These are phyloP conservation scores for Fonsecaea erecta DNA, from an alignment of 2,329 filamentous ascomycete species.

Conservation along the genomic window DNA sequence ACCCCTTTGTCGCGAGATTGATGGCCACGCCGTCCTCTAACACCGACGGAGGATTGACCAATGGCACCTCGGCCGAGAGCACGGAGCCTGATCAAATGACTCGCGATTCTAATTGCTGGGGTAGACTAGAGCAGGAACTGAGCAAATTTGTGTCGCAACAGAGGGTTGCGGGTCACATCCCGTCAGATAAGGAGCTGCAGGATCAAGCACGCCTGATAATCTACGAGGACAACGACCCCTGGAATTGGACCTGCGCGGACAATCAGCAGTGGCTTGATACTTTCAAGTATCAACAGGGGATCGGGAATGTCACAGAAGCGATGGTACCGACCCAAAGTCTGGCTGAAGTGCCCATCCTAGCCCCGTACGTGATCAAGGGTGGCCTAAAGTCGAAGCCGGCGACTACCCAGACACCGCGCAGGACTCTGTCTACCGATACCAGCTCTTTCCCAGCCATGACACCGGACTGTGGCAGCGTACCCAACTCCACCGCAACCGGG, in stretches of 20 bases:
- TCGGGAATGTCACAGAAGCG: slow-evolving; percentile 38
- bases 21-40: slow-evolving; percentile 23
- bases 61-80: slow-evolving; percentile 29
- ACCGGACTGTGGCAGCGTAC: slow-evolving; percentile 24
- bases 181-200: slow-evolving; percentile 43
- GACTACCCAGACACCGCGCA: slow-evolving; percentile 31
- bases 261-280: slow-evolving; percentile 53
- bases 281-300: slow-evolving; percentile 50
- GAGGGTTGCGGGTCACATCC: slow-evolving; percentile 42
- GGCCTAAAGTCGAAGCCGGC: slow-evolving; percentile 44
- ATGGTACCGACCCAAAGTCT: slow-evolving; percentile 21
- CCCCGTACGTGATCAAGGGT: slow-evolving; percentile 49
- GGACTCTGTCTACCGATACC: slow-evolving; percentile 22
- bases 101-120: slow-evolving; percentile 46
- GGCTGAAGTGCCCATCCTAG: slow-evolving; percentile 48
- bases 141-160: slow-evolving; percentile 46
- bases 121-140: slow-evolving; percentile 48
- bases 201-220: slow-evolving; percentile 41
- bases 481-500: slow-evolving; percentile 18
- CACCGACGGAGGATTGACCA: slow-evolving; percentile 32
- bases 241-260: slow-evolving; percentile 52
- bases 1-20: slow-evolving; percentile 38
- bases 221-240: slow-evolving; percentile 42
- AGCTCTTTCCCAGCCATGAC: slow-evolving; percentile 13
- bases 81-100: slow-evolving; percentile 36